Evolutionary conservation across 2,329 filamentous ascomycete species (phyloP).

Genomic region (Epichloe hybrida): DNA sequence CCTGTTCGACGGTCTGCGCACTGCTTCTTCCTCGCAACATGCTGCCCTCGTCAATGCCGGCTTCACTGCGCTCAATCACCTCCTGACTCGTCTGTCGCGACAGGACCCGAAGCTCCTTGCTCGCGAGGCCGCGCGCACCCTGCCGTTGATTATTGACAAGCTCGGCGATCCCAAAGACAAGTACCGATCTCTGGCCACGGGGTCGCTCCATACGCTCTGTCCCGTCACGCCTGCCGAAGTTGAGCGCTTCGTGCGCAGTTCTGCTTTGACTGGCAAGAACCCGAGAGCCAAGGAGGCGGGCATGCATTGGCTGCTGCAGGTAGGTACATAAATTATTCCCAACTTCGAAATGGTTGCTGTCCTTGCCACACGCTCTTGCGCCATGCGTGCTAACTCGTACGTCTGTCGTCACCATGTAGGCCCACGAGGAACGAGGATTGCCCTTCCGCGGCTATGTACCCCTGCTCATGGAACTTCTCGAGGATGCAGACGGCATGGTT

Average conservation of each 20-base stretch:
- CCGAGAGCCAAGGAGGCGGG: conserved; percentile 71
- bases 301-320: conserved; percentile 74
- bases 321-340: conserved; percentile 19
- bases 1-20: conserved; percentile 71
- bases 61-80: conserved; percentile 77
- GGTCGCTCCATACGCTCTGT: conserved; percentile 68
- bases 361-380: background rate
- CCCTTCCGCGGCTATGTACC: conserved; percentile 76
- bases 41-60: conserved; percentile 67
- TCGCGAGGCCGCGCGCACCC: conserved; percentile 56
- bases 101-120: conserved; percentile 66
- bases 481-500: conserved; percentile 80
- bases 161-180: conserved; percentile 84
- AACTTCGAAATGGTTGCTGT: background rate
- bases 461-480: conserved; percentile 69
- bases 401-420: conserved; percentile 30
- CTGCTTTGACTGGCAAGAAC: conserved; percentile 68
- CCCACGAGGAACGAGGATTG: conserved; percentile 67
- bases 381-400: conserved; percentile 9
- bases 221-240: conserved; percentile 56
- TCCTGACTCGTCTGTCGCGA: conserved; percentile 72
- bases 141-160: conserved; percentile 68
- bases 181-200: conserved; percentile 58
- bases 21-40: conserved; percentile 64
- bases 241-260: conserved; percentile 66